These are phyloP conservation scores for Peltaster fructicola DNA, from an alignment of 2,329 filamentous ascomycete genomes.

Conservation along the genomic window DNA sequence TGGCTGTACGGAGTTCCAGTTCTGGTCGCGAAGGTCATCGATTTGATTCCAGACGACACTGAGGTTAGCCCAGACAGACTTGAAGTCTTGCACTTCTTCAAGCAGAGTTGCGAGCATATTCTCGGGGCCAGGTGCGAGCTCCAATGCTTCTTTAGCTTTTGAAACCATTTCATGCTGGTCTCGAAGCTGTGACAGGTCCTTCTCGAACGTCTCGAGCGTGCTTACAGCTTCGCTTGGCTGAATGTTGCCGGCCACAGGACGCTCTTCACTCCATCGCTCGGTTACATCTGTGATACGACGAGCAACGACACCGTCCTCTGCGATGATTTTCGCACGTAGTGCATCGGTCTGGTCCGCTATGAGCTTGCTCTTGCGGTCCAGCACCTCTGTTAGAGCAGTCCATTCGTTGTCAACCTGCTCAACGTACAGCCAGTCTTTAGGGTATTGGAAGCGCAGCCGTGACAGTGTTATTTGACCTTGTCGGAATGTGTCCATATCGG, in stretches of 20 bases:
- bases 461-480: slow-evolving; percentile 86
- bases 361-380: slow-evolving; percentile 83
- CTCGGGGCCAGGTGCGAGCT: slow-evolving; percentile 64
- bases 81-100: slow-evolving; percentile 96
- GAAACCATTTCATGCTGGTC: slow-evolving; percentile 84
- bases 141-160: slow-evolving; percentile 90
- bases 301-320: slow-evolving; percentile 79
- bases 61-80: slow-evolving; percentile 91
- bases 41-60: slow-evolving; percentile 94
- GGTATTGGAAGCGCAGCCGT: slow-evolving; percentile 85
- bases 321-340: slow-evolving; percentile 80
- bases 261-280: slow-evolving; percentile 83
- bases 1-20: slow-evolving; percentile 92
- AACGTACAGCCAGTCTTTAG: slow-evolving; percentile 83
- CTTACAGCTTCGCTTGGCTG: slow-evolving; percentile 74
- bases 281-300: slow-evolving; percentile 78
- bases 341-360: slow-evolving; percentile 94
- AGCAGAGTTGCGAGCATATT: slow-evolving; percentile 70
- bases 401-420: slow-evolving; percentile 95
- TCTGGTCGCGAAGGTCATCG: slow-evolving; percentile 76
- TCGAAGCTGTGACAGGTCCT: slow-evolving; percentile 66
- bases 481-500: slow-evolving; percentile 87
- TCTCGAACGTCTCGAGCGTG: slow-evolving; percentile 67
- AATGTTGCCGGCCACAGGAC: slow-evolving; percentile 88
- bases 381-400: slow-evolving; percentile 79